Conservation (phyloP, 2,329 filamentous ascomycete genomes). For the Fusarium globosum region DNA sequence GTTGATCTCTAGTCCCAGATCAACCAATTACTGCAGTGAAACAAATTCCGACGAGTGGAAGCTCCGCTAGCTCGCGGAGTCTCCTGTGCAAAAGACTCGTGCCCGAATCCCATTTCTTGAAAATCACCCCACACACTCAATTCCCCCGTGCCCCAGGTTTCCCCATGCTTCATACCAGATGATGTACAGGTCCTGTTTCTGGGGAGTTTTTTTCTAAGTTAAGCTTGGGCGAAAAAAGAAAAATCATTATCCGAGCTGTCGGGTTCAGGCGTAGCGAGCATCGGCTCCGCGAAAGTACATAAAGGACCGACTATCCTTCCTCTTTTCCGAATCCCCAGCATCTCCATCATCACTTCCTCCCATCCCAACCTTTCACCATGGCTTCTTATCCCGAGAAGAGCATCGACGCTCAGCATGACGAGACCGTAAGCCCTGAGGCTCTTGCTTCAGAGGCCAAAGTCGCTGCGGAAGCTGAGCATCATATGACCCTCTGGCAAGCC, state of each 20-base stretch:
- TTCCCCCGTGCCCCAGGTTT: slow-evolving; percentile 25
- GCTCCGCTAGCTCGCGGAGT: slow-evolving; percentile 11
- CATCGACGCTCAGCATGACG: slow-evolving; percentile 42
- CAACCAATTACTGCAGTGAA: background rate
- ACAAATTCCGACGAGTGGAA: background rate
- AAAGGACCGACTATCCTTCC: slow-evolving; percentile 3
- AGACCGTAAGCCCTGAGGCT: slow-evolving; percentile 36
- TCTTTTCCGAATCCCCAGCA: background rate
- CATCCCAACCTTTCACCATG: slow-evolving; percentile 32
- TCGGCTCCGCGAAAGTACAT: slow-evolving; percentile 11
- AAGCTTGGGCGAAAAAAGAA: background rate
- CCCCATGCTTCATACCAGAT: slow-evolving; percentile 17
- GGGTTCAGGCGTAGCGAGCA: background rate
- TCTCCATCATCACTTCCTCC: too few species aligned
- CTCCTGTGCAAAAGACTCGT: slow-evolving; percentile 10
- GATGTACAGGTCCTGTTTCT: slow-evolving; percentile 6
- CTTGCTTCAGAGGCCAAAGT: slow-evolving; percentile 54
- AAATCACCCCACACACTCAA: slow-evolving; percentile 27
- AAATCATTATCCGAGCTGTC: background rate
- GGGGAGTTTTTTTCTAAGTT: background rate
- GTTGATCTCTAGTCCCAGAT: accelerated
- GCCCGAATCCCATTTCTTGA: slow-evolving; percentile 21
- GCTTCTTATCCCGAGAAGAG: slow-evolving; percentile 36
- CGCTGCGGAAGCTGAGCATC: slow-evolving; percentile 54
- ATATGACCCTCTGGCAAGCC: slow-evolving; percentile 55